Evolutionary conservation across 2,329 filamentous ascomycete species (phyloP).

Genomic region (Fusarium acutatum): DNA sequence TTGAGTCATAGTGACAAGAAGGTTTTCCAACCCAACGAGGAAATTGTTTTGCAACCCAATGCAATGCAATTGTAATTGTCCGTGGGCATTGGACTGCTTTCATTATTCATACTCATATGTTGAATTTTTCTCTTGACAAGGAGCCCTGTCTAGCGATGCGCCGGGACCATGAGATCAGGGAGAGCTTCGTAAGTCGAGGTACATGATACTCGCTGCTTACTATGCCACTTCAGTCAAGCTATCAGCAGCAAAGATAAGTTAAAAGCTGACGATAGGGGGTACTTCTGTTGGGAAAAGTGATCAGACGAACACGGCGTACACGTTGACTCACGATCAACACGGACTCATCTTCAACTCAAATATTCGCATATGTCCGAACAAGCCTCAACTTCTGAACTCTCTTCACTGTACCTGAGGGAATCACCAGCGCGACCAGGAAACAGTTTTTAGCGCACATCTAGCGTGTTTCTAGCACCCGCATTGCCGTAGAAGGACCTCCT

Average conservation of each 20-base stretch:
- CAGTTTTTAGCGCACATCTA: slow-evolving; percentile 29
- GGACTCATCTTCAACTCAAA: neutral
- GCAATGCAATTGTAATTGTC: neutral
- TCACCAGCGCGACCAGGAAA: slow-evolving; percentile 24
- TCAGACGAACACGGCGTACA: neutral
- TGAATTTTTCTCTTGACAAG: slow-evolving; percentile 1
- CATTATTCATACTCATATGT: neutral
- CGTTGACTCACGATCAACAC: neutral
- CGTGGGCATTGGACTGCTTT: neutral
- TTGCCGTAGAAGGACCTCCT: slow-evolving; percentile 3
- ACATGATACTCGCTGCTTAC: slow-evolving; percentile 6
- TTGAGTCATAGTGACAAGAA: slow-evolving; percentile 2
- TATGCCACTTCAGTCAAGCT: neutral
- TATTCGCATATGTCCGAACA: slow-evolving; percentile 1
- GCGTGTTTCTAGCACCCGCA: slow-evolving; percentile 32
- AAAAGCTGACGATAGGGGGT: neutral
- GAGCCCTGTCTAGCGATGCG: slow-evolving; percentile 27
- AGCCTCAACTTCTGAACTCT: neutral
- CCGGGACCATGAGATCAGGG: slow-evolving; percentile 14
- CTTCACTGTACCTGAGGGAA: slow-evolving; percentile 1
- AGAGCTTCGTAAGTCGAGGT: slow-evolving; percentile 25
- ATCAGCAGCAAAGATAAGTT: neutral
- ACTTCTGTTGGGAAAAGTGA: neutral
- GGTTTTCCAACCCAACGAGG: neutral
- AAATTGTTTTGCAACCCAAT: neutral